These are phyloP conservation scores for Paramecium sonneborni DNA, from an alignment of 73 alveolate genomes.

Conservation along the genomic window DNA sequence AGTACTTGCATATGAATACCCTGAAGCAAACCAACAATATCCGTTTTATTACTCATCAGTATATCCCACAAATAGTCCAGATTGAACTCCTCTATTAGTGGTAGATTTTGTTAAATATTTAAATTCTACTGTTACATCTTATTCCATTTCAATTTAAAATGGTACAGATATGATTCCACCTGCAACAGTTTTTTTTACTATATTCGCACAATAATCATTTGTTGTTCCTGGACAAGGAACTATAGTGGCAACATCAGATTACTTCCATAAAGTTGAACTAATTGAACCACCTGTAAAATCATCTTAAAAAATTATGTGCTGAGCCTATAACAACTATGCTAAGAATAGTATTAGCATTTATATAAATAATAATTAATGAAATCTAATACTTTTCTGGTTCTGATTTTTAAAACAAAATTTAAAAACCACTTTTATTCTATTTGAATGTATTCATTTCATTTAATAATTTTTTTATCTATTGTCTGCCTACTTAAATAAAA, in stretches of 20 bases:
- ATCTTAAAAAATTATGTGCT: not conserved
- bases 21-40: conserved; percentile 14
- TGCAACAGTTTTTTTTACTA: not conserved
- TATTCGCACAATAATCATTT: not conserved
- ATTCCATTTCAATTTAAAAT: not conserved
- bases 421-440: not conserved
- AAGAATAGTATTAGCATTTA: not conserved
- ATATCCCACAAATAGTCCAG: not conserved
- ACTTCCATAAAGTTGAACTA: not conserved
- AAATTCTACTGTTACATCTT: conserved; percentile 23
- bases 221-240: conserved; percentile 18
- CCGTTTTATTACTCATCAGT: not conserved
- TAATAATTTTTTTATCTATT: not conserved
- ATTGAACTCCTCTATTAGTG: not conserved
- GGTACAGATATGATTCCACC: not conserved
- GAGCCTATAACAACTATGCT: not conserved
- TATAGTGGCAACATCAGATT: not conserved
- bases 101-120: conserved; percentile 27
- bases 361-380: not conserved
- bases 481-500: not conserved
- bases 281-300: not conserved
- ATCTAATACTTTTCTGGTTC: not conserved
- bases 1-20: not conserved
- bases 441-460: not conserved
- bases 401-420: not conserved